Evolutionary conservation across 2,329 filamentous ascomycete genomes (phyloP).

Genomic region (Grosmannia huntii): DNA sequence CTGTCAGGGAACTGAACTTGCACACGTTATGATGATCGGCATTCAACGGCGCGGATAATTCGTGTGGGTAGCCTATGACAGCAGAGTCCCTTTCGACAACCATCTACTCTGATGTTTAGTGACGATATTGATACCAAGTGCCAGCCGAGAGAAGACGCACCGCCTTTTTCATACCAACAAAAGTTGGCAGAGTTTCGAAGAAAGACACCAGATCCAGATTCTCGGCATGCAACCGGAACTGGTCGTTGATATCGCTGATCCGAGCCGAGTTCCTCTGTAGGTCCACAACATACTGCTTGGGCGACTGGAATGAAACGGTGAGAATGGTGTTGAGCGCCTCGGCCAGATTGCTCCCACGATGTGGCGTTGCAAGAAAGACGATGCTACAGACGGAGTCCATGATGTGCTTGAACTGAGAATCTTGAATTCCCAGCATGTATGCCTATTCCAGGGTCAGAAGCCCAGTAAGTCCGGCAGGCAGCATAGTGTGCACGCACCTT

Average conservation of each 20-base stretch:
- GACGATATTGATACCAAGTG: too few species aligned
- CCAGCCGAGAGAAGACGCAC: not conserved
- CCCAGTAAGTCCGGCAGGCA: too few species aligned
- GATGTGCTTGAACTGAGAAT: not conserved
- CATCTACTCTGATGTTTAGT: not conserved
- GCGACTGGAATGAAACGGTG: not conserved
- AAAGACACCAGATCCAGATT: constrained; percentile 18
- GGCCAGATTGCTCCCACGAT: constrained; percentile 6
- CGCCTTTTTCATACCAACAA: not conserved
- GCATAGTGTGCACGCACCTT: too few species aligned
- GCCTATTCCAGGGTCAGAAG: not conserved
- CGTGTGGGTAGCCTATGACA: constrained; percentile 12
- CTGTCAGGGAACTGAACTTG: constrained; percentile 8
- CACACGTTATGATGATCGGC: constrained; percentile 15
- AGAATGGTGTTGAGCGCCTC: constrained; percentile 5
- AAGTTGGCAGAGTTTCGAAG: constrained; percentile 17
- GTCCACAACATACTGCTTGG: constrained; percentile 12
- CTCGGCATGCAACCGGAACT: constrained; percentile 14
- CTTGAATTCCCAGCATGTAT: not conserved
- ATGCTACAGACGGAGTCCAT: constrained; percentile 1
- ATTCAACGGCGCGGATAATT: constrained; percentile 9
- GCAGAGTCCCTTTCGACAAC: constrained; percentile 15
- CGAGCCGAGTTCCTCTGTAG: constrained; percentile 11
- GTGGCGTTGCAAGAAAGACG: constrained; percentile 10
- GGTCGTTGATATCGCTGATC: constrained; percentile 17